These are phyloP conservation scores for Taphrina communis DNA, from an alignment of 1,139 yeast species.

Conservation along the genomic window DNA sequence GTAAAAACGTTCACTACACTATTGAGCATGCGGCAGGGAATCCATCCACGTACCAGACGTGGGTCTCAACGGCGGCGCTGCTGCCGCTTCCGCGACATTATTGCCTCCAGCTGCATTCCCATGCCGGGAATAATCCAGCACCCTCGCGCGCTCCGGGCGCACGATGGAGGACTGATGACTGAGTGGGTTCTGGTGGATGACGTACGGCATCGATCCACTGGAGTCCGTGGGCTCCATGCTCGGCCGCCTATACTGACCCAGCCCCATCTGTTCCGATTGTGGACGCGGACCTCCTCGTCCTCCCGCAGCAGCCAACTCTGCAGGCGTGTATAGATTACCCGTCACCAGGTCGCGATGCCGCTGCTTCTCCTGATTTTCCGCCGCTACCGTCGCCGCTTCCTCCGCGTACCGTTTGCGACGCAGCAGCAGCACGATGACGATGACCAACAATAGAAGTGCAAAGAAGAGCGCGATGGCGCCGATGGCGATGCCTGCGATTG, in stretches of 20 bases:
- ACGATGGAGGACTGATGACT: constrained; percentile 14
- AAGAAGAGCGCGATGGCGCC: constrained; percentile 39
- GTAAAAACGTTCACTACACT: too few relatives aligned
- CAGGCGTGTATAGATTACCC: constrained; percentile 13
- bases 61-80: not conserved
- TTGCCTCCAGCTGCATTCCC: not conserved
- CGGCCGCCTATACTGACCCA: not conserved
- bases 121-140: constrained; percentile 5
- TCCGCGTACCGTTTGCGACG: constrained; percentile 16
- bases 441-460: constrained; percentile 13
- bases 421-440: constrained; percentile 12
- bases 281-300: not conserved
- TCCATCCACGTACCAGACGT: constrained; percentile 21
- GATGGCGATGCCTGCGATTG: constrained; percentile 35
- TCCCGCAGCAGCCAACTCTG: constrained; percentile 17
- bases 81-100: not conserved
- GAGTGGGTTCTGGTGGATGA: constrained; percentile 10
- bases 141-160: constrained; percentile 12
- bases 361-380: constrained; percentile 17
- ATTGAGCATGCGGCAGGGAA: constrained; percentile 6
- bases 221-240: constrained; percentile 21
- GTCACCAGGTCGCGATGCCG: constrained; percentile 3
- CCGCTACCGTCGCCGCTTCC: constrained; percentile 23
- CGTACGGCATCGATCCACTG: constrained; percentile 9
- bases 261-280: too few relatives aligned